Base-by-base conservation (phyloP, 306 rosid species). In the Sphenostylis stenocarpa region DNA sequence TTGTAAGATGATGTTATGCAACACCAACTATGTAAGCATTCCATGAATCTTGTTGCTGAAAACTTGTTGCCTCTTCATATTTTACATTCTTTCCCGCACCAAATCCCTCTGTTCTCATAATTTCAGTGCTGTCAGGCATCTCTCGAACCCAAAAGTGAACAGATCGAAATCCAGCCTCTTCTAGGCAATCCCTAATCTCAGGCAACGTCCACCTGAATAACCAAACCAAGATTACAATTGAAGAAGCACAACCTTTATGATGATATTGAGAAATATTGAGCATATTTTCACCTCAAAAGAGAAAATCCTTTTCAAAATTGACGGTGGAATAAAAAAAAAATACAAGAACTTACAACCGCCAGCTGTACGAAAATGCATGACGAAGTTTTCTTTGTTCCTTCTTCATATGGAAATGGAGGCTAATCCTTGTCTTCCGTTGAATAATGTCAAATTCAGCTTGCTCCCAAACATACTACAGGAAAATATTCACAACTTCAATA, bases 21-120 rank as follows among this genome's bases (percentile, higher is more conserved):
- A 94, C 91, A 28, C 91, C 98, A 47, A 94, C 86, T 10, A 94
- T 89, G 80, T 91, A 94, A 28, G 98, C 98, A 84, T 94, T 94
- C 97, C 97, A 94, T 24, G 96, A 86, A 77, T 91, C 96, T 68
- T 81, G 80, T 74, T 94, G 98, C 78, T 84, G 88, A 80, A 94
- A 94, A 82, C 81, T 81, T 44, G 86, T 81, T 19, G 80, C 81
- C 83, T 94, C 98, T 86, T 92, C 95, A 68, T 90, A 94, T 74
- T 88, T 94, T 77, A 85, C 64, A 65, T 87, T 94, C 70, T 81
- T 85, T 38, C 90, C 96, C 3, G 14, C 76, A 21, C 95, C 93
- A 83, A 91, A 90, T 70, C 95, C 96, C 23, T 88, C 92, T 5
- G 85, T 87, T 61, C 77, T 86, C 81, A 62, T 51, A 31, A 55